A percentile compares a stretch with the other conserved stretches of the same genome.
Conservation (phyloP, 108 stramenopile genomes). For the Pelagomonas calceolata region DNA sequence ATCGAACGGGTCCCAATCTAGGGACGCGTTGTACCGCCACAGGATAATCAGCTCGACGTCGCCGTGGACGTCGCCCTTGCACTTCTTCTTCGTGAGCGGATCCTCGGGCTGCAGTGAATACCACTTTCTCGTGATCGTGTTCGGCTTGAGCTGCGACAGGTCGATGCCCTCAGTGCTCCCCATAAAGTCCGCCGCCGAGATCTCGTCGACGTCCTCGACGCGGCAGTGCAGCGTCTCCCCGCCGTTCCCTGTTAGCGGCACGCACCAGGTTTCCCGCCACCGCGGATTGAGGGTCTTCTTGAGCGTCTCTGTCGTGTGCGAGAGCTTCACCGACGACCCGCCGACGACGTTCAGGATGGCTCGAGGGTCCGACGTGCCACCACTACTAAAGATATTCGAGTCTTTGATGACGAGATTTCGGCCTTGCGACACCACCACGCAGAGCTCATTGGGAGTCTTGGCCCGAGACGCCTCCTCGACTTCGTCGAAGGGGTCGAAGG, state of each 20-base stretch:
- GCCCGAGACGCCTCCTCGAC: background rate
- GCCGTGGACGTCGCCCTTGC: conserved; percentile 1
- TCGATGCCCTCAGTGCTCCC: conserved; percentile 1
- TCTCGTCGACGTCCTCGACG: conserved; percentile 7
- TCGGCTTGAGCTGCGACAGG: background rate
- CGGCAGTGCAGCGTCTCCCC: background rate
- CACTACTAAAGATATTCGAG: conserved; percentile 6
- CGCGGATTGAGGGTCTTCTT: conserved; percentile 14
- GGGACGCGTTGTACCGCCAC: conserved; percentile 8
- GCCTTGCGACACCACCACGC: conserved; percentile 7
- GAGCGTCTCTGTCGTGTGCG: background rate
- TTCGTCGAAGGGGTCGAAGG: conserved; percentile 7
- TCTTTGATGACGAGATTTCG: conserved; percentile 13
- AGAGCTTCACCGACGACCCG: background rate
- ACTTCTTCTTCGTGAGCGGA: background rate
- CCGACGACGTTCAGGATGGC: background rate
- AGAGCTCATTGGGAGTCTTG: conserved; percentile 14
- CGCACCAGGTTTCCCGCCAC: background rate
- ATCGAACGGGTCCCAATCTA: conserved; percentile 9
- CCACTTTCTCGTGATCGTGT: conserved; percentile 1
- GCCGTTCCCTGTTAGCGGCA: background rate
- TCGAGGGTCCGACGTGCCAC: conserved; percentile 5
- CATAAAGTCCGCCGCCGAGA: conserved; percentile 4
- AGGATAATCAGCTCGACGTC: conserved; percentile 3
- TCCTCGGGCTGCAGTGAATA: background rate